These are phyloP conservation scores for Paramecium bursaria DNA, from an alignment of 73 alveolate genomes.

Conservation along the genomic window DNA sequence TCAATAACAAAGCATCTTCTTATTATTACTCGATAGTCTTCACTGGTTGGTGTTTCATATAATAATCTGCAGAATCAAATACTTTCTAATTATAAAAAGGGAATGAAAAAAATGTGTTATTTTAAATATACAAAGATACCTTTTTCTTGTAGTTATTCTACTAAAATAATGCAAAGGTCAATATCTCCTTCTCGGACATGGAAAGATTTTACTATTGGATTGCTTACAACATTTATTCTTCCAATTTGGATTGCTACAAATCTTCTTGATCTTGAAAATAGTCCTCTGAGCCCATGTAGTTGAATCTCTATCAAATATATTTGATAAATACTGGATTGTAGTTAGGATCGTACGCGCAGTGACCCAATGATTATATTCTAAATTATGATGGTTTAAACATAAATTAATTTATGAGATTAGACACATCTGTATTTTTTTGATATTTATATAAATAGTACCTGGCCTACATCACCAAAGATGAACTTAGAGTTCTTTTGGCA, in stretches of 20 bases:
- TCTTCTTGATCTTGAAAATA: conserved; percentile 13
- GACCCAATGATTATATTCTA: conserved; percentile 35
- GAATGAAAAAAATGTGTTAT: too few species aligned
- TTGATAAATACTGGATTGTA: conserved; percentile 35
- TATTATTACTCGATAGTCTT: conserved; percentile 33
- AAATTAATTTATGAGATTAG: conserved; percentile 68
- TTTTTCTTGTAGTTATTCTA: conserved; percentile 30
- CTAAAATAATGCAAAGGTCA: conserved; percentile 13
- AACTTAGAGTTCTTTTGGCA: conserved; percentile 96
- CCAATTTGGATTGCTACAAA: conserved; percentile 14
- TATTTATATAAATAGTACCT: conserved; percentile 36
- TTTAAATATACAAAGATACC: too few species aligned
- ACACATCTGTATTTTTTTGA: conserved; percentile 64
- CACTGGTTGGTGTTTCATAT: conserved; percentile 2
- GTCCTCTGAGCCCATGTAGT: conserved; percentile 35
- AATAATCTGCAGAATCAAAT: conserved; percentile 56
- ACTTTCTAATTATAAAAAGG: background rate
- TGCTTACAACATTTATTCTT: conserved; percentile 42
- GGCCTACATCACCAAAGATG: conserved; percentile 91
- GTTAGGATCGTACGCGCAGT: conserved; percentile 17
- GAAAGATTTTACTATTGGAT: background rate
- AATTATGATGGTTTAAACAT: conserved; percentile 60
- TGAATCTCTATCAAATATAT: background rate
- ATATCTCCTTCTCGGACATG: conserved; percentile 11
- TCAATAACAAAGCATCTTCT: conserved; percentile 8